A percentile compares a stretch with the other conserved stretches of the same genome.
Evolutionary conservation across 306 rosid genomes (phyloP).

Genomic region (Cercis canadensis): DNA sequence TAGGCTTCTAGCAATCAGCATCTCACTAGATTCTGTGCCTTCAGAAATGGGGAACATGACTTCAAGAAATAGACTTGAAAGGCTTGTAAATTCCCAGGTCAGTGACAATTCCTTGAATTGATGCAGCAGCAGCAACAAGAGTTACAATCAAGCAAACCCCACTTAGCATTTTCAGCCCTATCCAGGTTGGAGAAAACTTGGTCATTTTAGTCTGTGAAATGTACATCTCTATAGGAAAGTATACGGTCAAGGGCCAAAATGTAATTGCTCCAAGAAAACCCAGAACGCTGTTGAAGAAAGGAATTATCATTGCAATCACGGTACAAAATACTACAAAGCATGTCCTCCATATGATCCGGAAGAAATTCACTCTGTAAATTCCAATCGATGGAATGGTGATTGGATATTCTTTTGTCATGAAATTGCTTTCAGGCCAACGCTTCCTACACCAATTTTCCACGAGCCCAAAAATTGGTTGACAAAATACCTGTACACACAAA

Average conservation of each 20-base stretch:
- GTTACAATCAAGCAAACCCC: conserved; percentile 50
- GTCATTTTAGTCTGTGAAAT: conserved; percentile 47
- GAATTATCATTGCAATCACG: conserved; percentile 47
- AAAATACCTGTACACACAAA: conserved; percentile 33
- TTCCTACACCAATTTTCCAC: conserved; percentile 39
- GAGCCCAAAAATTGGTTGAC: conserved; percentile 39
- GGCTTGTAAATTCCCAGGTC: conserved; percentile 51
- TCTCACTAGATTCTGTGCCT: not conserved
- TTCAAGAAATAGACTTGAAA: conserved; percentile 35
- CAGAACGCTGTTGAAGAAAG: conserved; percentile 67
- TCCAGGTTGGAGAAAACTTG: conserved; percentile 51
- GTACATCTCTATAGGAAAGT: conserved; percentile 70
- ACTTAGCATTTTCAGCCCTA: conserved; percentile 41
- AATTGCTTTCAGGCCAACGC: conserved; percentile 47
- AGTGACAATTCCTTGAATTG: conserved; percentile 50
- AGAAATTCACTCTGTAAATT: conserved; percentile 44
- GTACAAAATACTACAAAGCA: conserved; percentile 43
- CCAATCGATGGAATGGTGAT: conserved; percentile 45
- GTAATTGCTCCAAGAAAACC: conserved; percentile 60
- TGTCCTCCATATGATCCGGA: conserved; percentile 56
- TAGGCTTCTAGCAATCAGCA: no score
- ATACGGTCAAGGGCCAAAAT: conserved; percentile 69
- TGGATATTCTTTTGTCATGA: conserved; percentile 47
- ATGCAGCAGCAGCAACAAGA: conserved; percentile 56
- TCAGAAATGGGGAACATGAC: not conserved